A percentile compares a stretch with the other conserved stretches of the same genome.
phyloP scores from a whole-genome alignment of 192 early-diverging fungal species.

The Coemansia sp. region DNA sequence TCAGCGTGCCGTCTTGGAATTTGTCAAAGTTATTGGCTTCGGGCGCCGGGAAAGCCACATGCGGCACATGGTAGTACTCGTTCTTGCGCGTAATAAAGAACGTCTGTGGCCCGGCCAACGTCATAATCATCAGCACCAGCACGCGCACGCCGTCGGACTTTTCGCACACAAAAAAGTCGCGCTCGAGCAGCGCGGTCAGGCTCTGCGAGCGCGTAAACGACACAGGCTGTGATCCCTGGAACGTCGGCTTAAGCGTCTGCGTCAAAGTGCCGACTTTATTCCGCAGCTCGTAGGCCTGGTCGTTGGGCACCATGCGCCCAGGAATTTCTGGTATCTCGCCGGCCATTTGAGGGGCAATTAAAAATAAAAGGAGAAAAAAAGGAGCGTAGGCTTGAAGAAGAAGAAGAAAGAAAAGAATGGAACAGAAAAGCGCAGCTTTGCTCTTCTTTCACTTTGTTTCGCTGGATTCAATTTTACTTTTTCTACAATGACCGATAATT shows the following conservation, averaged over 20 bases:
- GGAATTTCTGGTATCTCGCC: slow-evolving; percentile 24
- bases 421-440: too few relatives aligned
- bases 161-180: slow-evolving; percentile 73
- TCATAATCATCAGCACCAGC: slow-evolving; percentile 43
- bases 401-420: background rate
- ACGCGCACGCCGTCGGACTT: slow-evolving; percentile 81
- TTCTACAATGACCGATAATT: too few relatives aligned
- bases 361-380: too few relatives aligned
- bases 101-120: background rate
- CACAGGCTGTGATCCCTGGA: slow-evolving; percentile 44
- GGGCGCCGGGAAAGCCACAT: slow-evolving; percentile 65
- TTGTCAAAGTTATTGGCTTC: slow-evolving; percentile 16
- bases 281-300: slow-evolving; percentile 11
- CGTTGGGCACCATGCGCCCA: slow-evolving; percentile 2
- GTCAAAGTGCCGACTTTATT: slow-evolving; percentile 3
- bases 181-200: slow-evolving; percentile 7
- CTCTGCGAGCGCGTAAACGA: slow-evolving; percentile 22
- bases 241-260: background rate
- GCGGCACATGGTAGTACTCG: slow-evolving; percentile 64
- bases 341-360: too few relatives aligned
- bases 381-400: background rate
- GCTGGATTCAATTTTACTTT: too few relatives aligned
- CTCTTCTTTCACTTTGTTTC: too few relatives aligned
- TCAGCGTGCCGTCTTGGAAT: slow-evolving; percentile 69
- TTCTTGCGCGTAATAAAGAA: slow-evolving; percentile 68